Base-by-base conservation (phyloP, 306 rosid species). In the Cucumis sativus region DNA sequence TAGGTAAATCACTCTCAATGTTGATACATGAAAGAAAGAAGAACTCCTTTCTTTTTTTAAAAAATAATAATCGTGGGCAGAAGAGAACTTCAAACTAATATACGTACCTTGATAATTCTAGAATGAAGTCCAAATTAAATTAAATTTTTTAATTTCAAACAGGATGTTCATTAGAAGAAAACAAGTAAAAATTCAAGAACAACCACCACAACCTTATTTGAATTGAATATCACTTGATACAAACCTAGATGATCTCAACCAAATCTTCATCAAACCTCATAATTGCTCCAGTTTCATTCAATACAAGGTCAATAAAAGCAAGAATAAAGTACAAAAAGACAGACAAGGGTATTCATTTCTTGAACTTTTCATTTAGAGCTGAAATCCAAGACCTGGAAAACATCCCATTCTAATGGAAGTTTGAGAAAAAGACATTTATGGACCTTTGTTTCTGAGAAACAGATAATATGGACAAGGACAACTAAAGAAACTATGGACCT, bases 381-480 rank as follows among this genome's bases (percentile, higher is more conserved):
- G 6, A 20, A 35, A 37, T 1, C 49, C 25, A 17, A 65, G 71
- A 65, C 25, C 43, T 16, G 25, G 45, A 33, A 33, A 63, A 37
- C 71, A 35, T 37, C 47, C 13, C 51, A 64, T 35, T 35, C 16
- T 16, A 64, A 64, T 63, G 69, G 70, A 35, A 63, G 6, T 35
- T 33, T 14, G 37, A 10, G 45, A 16, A 64, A 35, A 64, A 35
- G 45, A 15, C 47, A 16, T 8, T 65, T 65, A 65, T 65, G 49
- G 49, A 65, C 18, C 49, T 64, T 64, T 8, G 49, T 37, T 65
- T 8, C 71, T 17, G 1, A 65, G 49, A 68, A 68, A 15, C 18
- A 43, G 30, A 68, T 68, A 55, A 68, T 68, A 68, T 68, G 55
- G 55, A 41, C 74, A 68, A 68, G 55, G 55, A 41, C 74, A 68